These are phyloP conservation scores for Yamadazyma blattariae DNA, from an alignment of 1,139 yeast species.

Conservation along the genomic window DNA sequence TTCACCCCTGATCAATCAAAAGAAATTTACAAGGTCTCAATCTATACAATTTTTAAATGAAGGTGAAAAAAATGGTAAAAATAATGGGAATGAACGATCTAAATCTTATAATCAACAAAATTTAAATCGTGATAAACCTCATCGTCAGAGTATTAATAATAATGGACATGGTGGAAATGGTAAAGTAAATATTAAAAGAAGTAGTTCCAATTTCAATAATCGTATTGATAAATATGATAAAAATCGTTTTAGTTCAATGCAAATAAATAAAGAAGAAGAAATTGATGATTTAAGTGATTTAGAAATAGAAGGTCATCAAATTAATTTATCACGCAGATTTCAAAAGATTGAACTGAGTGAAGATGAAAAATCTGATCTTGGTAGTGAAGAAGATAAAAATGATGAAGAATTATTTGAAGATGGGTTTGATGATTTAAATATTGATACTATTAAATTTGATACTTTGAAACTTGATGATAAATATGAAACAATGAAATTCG, in stretches of 20 bases:
- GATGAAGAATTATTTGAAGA: slow-evolving; percentile 42
- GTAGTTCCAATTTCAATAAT: no score
- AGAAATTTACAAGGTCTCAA: no score
- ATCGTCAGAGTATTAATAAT: no score
- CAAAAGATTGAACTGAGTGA: slow-evolving; percentile 1
- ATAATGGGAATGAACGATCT: no score
- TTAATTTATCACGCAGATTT: no score
- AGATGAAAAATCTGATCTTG: slow-evolving; percentile 1
- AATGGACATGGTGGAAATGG: no score
- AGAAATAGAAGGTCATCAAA: slow-evolving; percentile 5
- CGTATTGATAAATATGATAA: no score
- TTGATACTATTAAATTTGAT: slow-evolving; percentile 7
- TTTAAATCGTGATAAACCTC: not conserved
- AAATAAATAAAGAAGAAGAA: slow-evolving; percentile 6
- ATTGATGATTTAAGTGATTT: slow-evolving; percentile 5
- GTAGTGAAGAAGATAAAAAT: slow-evolving; percentile 36
- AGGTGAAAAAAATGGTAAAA: no score
- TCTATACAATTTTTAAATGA: no score
- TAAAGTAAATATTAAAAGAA: no score
- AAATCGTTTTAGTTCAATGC: not conserved
- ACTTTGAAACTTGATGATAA: slow-evolving; percentile 29
- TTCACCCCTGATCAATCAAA: no score
- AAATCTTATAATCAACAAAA: not conserved
- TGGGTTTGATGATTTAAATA: slow-evolving; percentile 31
- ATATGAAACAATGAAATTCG: slow-evolving; percentile 11